A percentile compares a stretch with the other conserved stretches of the same genome.
Conservation (phyloP, 2,329 filamentous ascomycete genomes). For the Graphium sp. region DNA sequence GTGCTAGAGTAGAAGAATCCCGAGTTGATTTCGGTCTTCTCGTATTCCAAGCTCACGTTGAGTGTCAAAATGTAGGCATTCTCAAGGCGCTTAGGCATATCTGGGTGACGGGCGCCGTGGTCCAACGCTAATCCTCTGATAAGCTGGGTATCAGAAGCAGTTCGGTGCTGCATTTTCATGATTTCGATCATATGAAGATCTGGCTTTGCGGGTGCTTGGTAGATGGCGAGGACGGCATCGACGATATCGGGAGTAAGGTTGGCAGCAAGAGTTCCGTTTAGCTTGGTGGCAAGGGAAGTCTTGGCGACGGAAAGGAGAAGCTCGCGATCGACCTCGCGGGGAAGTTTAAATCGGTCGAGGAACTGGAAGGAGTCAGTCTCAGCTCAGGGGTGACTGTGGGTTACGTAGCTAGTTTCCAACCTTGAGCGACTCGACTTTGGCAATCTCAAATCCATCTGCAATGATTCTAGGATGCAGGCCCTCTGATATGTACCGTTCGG, state of each 20-base stretch:
- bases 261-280: constrained; percentile 75
- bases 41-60: constrained; percentile 95
- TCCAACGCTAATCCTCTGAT: constrained; percentile 87
- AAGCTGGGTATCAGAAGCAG: constrained; percentile 86
- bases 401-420: constrained; percentile 31
- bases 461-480: constrained; percentile 94
- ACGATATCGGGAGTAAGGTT: constrained; percentile 91
- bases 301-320: constrained; percentile 83
- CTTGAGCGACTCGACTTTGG: constrained; percentile 83
- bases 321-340: constrained; percentile 79
- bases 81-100: constrained; percentile 94
- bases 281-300: constrained; percentile 88
- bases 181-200: constrained; percentile 99
- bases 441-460: constrained; percentile 94
- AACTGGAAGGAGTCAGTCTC: constrained; percentile 38
- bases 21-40: constrained; percentile 98
- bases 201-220: constrained; percentile 76
- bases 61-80: constrained; percentile 91
- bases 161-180: constrained; percentile 99
- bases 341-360: constrained; percentile 83
- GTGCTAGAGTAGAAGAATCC: constrained; percentile 97
- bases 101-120: constrained; percentile 88
- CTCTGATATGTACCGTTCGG: constrained; percentile 87
- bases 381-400: neutral
- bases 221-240: constrained; percentile 88